These are phyloP conservation scores for Porcisia deanei DNA, from an alignment of 208 protist genomes.

Conservation along the genomic window DNA sequence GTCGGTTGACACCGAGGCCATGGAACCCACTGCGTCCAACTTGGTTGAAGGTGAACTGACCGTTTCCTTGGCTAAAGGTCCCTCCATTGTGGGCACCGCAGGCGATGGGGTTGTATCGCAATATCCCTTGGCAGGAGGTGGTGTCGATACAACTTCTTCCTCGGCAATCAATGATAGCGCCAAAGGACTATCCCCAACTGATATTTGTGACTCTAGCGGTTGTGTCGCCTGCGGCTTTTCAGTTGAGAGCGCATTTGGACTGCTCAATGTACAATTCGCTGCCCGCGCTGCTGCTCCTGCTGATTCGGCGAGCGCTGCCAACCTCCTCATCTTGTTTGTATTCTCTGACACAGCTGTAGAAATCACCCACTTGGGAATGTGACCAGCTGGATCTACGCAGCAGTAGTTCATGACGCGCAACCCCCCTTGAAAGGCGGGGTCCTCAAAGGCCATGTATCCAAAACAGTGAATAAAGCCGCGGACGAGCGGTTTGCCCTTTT, in stretches of 20 bases:
- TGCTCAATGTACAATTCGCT: background rate
- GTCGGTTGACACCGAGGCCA: background rate
- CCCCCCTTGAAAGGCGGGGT: background rate
- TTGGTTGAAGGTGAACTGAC: background rate
- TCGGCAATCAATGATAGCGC: background rate
- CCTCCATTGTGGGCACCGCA: background rate
- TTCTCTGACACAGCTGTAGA: conserved; percentile 32
- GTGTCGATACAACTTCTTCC: background rate
- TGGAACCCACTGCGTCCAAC: background rate
- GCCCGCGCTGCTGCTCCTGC: conserved; percentile 1
- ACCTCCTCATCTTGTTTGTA: conserved; percentile 33
- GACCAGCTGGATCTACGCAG: conserved; percentile 51
- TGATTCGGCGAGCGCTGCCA: conserved; percentile 12
- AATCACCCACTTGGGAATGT: conserved; percentile 49
- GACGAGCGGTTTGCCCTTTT: conserved; percentile 8
- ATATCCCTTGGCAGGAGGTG: background rate
- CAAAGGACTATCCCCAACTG: background rate
- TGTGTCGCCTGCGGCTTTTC: background rate
- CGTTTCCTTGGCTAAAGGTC: background rate
- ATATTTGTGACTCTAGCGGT: background rate
- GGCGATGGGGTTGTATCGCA: background rate
- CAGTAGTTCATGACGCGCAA: conserved; percentile 37
- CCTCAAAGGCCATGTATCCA: conserved; percentile 36
- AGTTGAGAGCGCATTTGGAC: background rate
- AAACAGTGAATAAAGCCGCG: conserved; percentile 45